Base-by-base conservation (phyloP, 2,329 filamentous ascomycete species). In the Talaromyces islandicus region DNA sequence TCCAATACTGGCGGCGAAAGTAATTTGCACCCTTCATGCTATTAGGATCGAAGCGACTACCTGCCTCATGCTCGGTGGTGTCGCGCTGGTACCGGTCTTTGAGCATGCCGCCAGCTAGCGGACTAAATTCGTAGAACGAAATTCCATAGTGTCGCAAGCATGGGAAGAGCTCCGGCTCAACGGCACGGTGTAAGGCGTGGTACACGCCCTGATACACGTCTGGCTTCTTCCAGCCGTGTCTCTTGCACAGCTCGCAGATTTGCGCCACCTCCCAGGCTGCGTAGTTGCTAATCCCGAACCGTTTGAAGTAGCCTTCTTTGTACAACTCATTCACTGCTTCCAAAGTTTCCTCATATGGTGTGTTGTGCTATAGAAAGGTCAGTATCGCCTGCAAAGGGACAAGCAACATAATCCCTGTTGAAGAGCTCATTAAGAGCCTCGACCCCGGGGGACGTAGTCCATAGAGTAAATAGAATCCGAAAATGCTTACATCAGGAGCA, bases 121-220 rank as follows among this genome's bases (percentile, higher is more conserved):
- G 78, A 19, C 76, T 73, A 65, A 71, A 79, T 7, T 63, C 68
- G 60, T 79, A 78, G 51, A 78, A 73, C 0, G 74, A 69, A 3
- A 81, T 73, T 17, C 71, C 73, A 58, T 80, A 77, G 30, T 77
- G 64, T 3, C 78, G 69, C 14, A 80, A 69, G 56, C 75, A 77
- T 2, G 73, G 73, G 48, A 81, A 66, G 2, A 80, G 67, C 63
- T 80, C 78, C 1, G 67, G 62, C 63, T 80, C 77, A 1, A 77
- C 69, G 1, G 65, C 65, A 0, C 78, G 69, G 38, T 72, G 66
- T 1, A 78, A 60, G 1, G 72, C 70, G 58, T 78, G 74, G 62
- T 79, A 80, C 2, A 76, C 65, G 5, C 80, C 80, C 62, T 82
- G 80, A 62, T 80, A 81, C 7, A 80, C 78, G 2, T 65, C 68